Conservation (phyloP, 129 eudicot species). For the Saposhnikovia divaricata region DNA sequence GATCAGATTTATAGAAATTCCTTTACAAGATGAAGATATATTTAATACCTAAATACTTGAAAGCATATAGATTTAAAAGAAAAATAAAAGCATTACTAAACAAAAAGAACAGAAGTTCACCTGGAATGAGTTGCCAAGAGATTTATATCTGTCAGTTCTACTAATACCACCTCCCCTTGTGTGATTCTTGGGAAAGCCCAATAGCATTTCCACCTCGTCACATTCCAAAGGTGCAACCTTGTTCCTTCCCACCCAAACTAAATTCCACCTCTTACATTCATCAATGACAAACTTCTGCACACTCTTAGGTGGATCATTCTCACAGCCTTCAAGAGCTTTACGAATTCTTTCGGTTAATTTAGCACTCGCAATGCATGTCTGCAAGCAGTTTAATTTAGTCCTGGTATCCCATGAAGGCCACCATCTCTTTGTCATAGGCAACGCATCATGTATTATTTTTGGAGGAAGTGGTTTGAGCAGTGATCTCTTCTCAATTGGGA, state of each 20-base stretch:
- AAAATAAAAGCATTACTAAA: too few species aligned
- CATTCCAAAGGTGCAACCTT: slow-evolving; percentile 85
- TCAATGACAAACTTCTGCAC: slow-evolving; percentile 53
- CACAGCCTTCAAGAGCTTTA: slow-evolving; percentile 46
- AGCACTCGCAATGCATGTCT: slow-evolving; percentile 62
- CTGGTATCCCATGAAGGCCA: slow-evolving; percentile 89
- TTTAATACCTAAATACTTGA: not conserved
- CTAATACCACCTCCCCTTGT: slow-evolving; percentile 86
- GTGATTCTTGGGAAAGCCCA: slow-evolving; percentile 84
- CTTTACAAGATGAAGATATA: not conserved
- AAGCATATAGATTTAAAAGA: not conserved
- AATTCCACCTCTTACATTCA: slow-evolving; percentile 78
- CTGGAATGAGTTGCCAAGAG: slow-evolving; percentile 92
- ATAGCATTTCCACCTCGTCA: slow-evolving; percentile 68
- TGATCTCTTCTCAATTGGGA: slow-evolving; percentile 55
- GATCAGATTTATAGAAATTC: not conserved
- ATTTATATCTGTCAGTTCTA: slow-evolving; percentile 75
- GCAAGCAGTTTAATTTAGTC: slow-evolving; percentile 65
- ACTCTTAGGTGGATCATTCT: slow-evolving; percentile 47
- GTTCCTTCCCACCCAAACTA: slow-evolving; percentile 90
- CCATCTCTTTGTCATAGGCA: slow-evolving; percentile 68
- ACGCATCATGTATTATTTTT: slow-evolving; percentile 50
- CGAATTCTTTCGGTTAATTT: slow-evolving; percentile 52
- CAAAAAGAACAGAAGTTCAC: slow-evolving; percentile 12
- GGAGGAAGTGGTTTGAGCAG: slow-evolving; percentile 82